Evolutionary conservation across 192 early-diverging fungal species (phyloP), one percentile per base, ranked within the genome.

Genomic region (Umbelopsis sp.): DNA sequence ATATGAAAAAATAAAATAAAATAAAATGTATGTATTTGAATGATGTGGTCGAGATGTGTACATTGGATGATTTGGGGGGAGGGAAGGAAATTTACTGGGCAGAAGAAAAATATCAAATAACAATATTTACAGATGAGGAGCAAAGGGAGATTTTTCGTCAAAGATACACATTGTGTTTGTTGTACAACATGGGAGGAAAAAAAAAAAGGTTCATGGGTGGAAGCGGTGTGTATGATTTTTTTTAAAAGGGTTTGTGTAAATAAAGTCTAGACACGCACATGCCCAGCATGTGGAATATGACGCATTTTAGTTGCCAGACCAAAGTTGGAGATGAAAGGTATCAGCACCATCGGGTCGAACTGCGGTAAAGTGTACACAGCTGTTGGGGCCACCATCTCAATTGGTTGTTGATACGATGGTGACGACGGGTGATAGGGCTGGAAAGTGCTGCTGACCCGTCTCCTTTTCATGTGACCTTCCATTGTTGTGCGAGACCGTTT

Each of bases 241-340:
- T n/a, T n/a, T n/a, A 22, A 22, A 24, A 26, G 43, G 5, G 43
- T 5, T 44, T 44, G 43, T 54, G 20, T 25, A 29, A 26, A 22
- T 20, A 62, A 36, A 62, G 56, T 62, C 56, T 62, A 62, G 56
- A 62, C 56, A 62, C 56, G 56, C 56, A 62, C 56, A 62, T 62
- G 56, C 56, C 56, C 56, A 62, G 56, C 56, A 62, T 62, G 56
- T 62, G 56, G 56, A 62, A 62, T 62, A 62, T 62, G 56, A 62
- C 56, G 56, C 56, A 62, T 62, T 26, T 62, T 62, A 31, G 29
- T 32, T 17, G 56, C 56, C 56, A 62, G 56, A 34, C 56, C 26
- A 62, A 62, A 62, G 56, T 62, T 62, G 11, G 56, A 62, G 56
- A 62, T 62, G 17, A 62, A 62, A 34, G 56, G 56, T 31, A 62